These are phyloP conservation scores for Skeletonema menzelii DNA, from an alignment of 108 stramenopile genomes.

Conservation along the genomic window DNA sequence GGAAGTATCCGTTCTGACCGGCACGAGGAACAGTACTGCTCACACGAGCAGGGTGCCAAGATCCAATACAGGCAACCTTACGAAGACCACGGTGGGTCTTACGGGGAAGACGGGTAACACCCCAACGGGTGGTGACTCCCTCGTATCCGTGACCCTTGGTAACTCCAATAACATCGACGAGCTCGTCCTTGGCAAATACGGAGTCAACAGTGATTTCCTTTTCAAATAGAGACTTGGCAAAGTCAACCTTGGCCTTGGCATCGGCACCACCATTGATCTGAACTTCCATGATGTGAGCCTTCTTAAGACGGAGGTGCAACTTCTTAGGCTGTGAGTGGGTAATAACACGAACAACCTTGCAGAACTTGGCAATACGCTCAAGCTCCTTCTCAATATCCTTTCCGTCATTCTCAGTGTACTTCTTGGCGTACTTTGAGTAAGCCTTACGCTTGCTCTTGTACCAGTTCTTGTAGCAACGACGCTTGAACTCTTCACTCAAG, in stretches of 20 bases:
- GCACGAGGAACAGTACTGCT: conserved; percentile 96
- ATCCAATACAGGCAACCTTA: conserved; percentile 99
- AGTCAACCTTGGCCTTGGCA: conserved; percentile 98
- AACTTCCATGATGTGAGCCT: conserved; percentile 99
- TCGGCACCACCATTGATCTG: conserved; percentile 98
- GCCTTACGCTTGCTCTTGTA: conserved; percentile 99
- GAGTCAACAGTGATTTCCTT: conserved; percentile 94
- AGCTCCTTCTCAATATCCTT: conserved; percentile 96
- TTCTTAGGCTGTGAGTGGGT: conserved; percentile 98
- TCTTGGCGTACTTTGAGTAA: conserved; percentile 99
- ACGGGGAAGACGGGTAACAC: conserved; percentile 98
- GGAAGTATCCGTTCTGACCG: conserved; percentile 99
- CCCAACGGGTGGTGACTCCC: conserved; percentile 99
- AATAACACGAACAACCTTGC: conserved; percentile 97
- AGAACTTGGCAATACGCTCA: conserved; percentile 98
- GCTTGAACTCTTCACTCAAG: conserved; percentile 98
- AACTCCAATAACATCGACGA: conserved; percentile 95
- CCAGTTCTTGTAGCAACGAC: conserved; percentile 99
- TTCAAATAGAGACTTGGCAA: conserved; percentile 97
- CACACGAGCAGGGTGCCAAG: conserved; percentile 99
- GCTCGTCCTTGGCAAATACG: conserved; percentile 97
- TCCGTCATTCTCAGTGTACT: conserved; percentile 90
- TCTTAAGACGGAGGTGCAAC: conserved; percentile 97
- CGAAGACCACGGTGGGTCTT: conserved; percentile 99
- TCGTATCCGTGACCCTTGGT: conserved; percentile 99